These are phyloP conservation scores for Chrysochromulina tobinii DNA, from an alignment of 78 protist species.

Conservation along the genomic window DNA sequence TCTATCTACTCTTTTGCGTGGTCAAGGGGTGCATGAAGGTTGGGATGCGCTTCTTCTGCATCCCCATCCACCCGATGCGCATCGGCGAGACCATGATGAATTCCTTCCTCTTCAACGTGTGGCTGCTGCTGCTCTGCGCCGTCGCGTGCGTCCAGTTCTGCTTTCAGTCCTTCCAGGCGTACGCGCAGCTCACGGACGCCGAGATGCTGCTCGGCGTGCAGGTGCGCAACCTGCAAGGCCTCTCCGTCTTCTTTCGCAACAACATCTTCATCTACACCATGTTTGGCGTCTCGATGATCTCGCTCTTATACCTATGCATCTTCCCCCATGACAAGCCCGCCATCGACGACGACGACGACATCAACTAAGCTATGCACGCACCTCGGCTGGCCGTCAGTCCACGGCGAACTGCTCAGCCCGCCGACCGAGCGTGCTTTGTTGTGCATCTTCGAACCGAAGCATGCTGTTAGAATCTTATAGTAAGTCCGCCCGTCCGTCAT, in stretches of 20 bases:
- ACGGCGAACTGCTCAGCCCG: too few species aligned
- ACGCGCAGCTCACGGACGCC: conserved; percentile 76
- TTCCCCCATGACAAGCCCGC: conserved; percentile 1
- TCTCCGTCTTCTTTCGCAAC: conserved; percentile 63
- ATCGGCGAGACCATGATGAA: conserved; percentile 85
- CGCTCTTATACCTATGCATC: neutral
- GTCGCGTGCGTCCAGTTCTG: conserved; percentile 83
- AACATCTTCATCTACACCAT: conserved; percentile 5
- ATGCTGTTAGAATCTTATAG: too few species aligned
- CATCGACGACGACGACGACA: neutral
- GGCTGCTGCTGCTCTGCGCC: conserved; percentile 70
- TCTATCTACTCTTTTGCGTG: conserved; percentile 71
- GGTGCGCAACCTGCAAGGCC: conserved; percentile 21
- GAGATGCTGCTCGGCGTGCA: conserved; percentile 43
- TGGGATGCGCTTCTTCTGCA: conserved; percentile 74
- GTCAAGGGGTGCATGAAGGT: conserved; percentile 83
- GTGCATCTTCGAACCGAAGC: too few species aligned
- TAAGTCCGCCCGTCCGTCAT: too few species aligned
- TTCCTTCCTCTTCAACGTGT: conserved; percentile 85
- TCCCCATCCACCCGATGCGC: conserved; percentile 87
- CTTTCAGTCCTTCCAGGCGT: conserved; percentile 70
- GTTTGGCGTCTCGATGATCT: neutral
- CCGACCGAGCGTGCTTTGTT: too few species aligned
- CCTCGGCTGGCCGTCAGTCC: too few species aligned
- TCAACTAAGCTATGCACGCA: too few species aligned